These are phyloP conservation scores for Trypethelium eluteriae DNA, from an alignment of 495 filamentous ascomycete genomes.

Conservation along the genomic window DNA sequence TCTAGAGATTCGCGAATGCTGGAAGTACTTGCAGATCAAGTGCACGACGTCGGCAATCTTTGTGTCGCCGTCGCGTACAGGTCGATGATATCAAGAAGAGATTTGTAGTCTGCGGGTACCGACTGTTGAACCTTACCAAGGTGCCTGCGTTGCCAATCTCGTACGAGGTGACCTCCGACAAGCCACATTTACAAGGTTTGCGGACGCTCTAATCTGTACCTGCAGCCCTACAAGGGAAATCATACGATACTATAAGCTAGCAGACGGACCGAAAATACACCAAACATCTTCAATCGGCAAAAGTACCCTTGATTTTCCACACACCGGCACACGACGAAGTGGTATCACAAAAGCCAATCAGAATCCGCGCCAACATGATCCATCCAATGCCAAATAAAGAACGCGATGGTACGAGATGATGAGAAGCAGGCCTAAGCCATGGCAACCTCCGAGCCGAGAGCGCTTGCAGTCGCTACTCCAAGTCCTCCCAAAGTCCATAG, in stretches of 20 bases:
- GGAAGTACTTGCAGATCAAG: background rate
- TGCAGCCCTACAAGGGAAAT: background rate
- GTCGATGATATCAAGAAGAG: background rate
- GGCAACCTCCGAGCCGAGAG: background rate
- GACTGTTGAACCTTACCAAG: background rate
- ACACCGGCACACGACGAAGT: background rate
- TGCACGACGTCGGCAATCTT: background rate
- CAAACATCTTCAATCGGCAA: background rate
- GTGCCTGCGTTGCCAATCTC: background rate
- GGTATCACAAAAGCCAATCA: background rate
- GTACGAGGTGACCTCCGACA: background rate
- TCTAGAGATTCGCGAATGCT: background rate
- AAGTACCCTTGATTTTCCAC: background rate
- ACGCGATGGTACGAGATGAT: background rate
- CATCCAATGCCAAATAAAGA: background rate
- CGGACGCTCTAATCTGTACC: background rate
- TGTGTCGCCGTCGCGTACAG: background rate
- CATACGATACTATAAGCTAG: background rate
- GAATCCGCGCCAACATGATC: background rate
- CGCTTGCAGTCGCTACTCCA: constrained; percentile 7
- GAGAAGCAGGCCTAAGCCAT: background rate
- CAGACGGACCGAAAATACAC: background rate
- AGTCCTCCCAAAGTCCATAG: constrained; percentile 9
- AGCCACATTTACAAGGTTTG: background rate
- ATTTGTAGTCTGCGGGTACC: background rate